These are phyloP conservation scores for Nannochloropsis salina DNA, from an alignment of 108 stramenopile species.

Conservation along the genomic window DNA sequence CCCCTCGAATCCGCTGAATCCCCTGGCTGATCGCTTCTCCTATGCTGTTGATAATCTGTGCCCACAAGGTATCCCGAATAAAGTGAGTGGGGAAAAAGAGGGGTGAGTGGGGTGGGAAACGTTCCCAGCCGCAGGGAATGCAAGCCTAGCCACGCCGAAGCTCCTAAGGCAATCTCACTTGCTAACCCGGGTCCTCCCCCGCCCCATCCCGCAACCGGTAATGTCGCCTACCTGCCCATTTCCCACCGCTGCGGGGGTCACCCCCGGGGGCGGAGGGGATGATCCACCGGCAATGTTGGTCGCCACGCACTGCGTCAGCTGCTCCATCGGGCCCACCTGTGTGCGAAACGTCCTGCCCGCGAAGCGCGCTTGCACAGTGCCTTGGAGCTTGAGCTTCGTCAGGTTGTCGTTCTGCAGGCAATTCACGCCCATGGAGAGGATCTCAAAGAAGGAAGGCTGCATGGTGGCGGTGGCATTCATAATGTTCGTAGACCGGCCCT, in stretches of 20 bases:
- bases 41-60: too few species aligned
- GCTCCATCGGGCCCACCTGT: background rate
- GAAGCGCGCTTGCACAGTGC: background rate
- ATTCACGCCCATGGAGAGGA: background rate
- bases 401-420: constrained; percentile 5
- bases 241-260: background rate
- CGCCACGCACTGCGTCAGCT: constrained; percentile 5
- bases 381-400: background rate
- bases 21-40: too few species aligned
- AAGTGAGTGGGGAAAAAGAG: too few species aligned
- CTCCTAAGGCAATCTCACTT: too few species aligned
- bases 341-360: constrained; percentile 10
- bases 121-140: too few species aligned
- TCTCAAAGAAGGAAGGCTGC: constrained; percentile 20
- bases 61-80: too few species aligned
- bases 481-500: background rate
- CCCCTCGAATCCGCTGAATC: too few species aligned
- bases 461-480: constrained; percentile 5
- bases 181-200: too few species aligned
- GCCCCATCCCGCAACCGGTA: too few species aligned
- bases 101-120: too few species aligned
- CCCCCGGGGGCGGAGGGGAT: background rate
- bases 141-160: too few species aligned
- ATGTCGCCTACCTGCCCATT: background rate
- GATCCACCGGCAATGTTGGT: background rate